These are phyloP conservation scores for Phytopythium sindhum DNA, from an alignment of 352 stramenopile genomes.

Conservation along the genomic window DNA sequence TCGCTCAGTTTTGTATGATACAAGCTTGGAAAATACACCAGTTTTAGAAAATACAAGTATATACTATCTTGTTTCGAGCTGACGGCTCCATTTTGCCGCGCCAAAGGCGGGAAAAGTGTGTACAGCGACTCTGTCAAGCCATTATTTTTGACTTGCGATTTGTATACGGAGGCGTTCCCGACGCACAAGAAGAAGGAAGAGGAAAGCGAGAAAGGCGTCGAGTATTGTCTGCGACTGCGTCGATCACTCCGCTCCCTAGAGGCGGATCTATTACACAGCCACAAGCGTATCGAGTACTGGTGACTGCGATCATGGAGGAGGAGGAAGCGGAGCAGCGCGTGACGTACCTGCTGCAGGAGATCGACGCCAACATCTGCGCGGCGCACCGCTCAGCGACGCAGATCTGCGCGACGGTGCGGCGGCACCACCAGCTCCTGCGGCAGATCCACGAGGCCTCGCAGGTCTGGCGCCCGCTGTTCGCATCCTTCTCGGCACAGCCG, in stretches of 20 bases:
- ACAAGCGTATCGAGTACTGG: too few relatives aligned
- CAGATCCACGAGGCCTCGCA: conserved; percentile 72
- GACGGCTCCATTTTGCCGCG: too few relatives aligned
- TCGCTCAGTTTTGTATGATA: neutral
- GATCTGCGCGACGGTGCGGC: conserved; percentile 61
- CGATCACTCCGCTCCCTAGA: too few relatives aligned
- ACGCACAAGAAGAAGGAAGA: too few relatives aligned
- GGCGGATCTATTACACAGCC: too few relatives aligned
- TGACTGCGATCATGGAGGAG: conserved; percentile 26
- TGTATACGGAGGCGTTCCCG: neutral
- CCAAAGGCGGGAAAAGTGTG: conserved; percentile 3
- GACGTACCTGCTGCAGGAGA: conserved; percentile 83
- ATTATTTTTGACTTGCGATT: neutral
- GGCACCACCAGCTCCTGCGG: conserved; percentile 72
- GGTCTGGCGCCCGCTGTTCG: conserved; percentile 77
- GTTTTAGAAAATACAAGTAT: too few relatives aligned
- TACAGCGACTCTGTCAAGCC: too few relatives aligned
- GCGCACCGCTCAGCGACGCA: conserved; percentile 74
- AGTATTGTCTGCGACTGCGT: too few relatives aligned
- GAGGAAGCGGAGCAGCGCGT: conserved; percentile 76
- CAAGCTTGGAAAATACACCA: too few relatives aligned
- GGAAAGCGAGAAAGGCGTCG: too few relatives aligned
- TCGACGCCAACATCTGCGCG: conserved; percentile 79
- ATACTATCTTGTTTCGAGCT: too few relatives aligned
- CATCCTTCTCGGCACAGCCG: conserved; percentile 55